Evolutionary conservation across 345 rosid genomes (phyloP), one percentile per base, ranked within the genome.

Genomic region (Durio zibethinus): DNA sequence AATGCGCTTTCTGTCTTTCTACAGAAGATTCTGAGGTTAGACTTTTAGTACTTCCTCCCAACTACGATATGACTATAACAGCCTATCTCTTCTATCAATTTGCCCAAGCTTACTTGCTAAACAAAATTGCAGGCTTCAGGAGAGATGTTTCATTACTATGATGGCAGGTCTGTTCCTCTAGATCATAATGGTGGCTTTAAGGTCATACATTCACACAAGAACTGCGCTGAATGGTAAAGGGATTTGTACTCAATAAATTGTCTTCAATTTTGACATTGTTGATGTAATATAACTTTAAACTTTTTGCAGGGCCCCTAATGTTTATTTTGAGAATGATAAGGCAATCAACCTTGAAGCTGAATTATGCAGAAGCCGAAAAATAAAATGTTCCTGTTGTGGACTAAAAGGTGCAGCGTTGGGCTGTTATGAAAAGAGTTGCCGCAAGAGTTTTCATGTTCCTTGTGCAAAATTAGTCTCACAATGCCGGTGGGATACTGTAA

Each of bases 321-420:
- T 96, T 12, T 96, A 88, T 73, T 93, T 93, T 84, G 87, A 90
- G 78, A 84, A 84, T 77, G 90, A 84, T 16, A 84, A 79, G 70
- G 95, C 86, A 73, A 84, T 93, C 78, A 92, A 96, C 81, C 98
- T 96, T 43, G 93, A 90, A 80, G 91, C 85, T 81, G 99, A 96
- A 82, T 61, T 96, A 80, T 84, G 90, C 75, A 92, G 99, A 87
- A 91, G 97, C 76, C 79, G 80, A 70, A 89, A 90, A 83, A 92
- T 96, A 61, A 89, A 77, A 78, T 96, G 98, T 79, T 82, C 90
- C 81, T 84, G 87, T 77, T 96, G 99, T 75, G 94, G 92, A 50
- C 87, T 88, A 80, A 96, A 93, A 85, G 98, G 99, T 53, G 99
- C 99, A 72, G 93, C 97, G 25, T 92, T 96, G 76, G 98, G 99